A percentile compares a stretch with the other conserved stretches of the same genome.
phyloP scores from a whole-genome alignment of 2,329 filamentous ascomycete species.

The Colletotrichum costaricense region DNA sequence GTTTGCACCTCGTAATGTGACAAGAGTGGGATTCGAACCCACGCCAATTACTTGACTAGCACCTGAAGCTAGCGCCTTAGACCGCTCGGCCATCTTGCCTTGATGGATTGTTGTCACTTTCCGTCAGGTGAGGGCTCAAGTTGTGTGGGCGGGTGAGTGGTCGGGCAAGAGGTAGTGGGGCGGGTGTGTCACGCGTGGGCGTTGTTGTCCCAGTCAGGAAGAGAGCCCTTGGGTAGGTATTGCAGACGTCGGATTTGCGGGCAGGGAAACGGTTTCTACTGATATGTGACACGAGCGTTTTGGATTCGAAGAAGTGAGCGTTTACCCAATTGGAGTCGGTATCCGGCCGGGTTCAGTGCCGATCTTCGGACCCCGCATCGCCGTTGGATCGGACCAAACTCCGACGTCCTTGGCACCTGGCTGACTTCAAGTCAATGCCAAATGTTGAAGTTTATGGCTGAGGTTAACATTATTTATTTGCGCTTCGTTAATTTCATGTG shows the following conservation, averaged over 20 bases:
- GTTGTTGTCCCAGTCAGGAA: not conserved
- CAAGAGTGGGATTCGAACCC: conserved; percentile 21
- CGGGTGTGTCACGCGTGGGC: not conserved
- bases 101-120: not conserved
- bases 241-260: not conserved
- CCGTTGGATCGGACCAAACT: not conserved
- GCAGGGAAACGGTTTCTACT: not conserved
- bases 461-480: no score
- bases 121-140: rapidly evolving
- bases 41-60: conserved; percentile 23
- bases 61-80: conserved; percentile 24
- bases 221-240: no score
- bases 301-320: not conserved
- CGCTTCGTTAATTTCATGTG: no score
- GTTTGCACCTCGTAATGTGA: not conserved
- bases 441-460: no score
- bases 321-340: not conserved
- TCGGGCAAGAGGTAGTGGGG: not conserved
- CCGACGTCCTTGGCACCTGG: not conserved
- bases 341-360: not conserved
- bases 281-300: not conserved
- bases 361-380: not conserved
- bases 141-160: not conserved
- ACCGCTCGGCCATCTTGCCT: conserved; percentile 22
- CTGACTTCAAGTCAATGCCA: no score